Evolutionary conservation across 176 grass and related monocot species (phyloP).

Genomic region (Lolium perenne): DNA sequence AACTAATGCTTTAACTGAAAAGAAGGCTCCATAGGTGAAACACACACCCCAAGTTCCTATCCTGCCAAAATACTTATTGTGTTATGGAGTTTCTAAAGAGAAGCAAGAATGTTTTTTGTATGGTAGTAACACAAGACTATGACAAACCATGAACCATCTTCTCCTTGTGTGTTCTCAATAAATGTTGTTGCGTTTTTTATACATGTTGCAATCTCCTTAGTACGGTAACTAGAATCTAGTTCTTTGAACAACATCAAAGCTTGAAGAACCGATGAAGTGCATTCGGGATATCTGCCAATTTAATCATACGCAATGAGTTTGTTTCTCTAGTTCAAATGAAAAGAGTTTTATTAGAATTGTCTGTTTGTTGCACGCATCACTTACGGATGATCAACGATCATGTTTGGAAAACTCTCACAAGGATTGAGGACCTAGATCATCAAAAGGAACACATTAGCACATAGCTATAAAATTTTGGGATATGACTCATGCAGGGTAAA

Average conservation of each 20-base stretch:
- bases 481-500: neutral
- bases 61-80: slow-evolving; percentile 40
- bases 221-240: slow-evolving; percentile 42
- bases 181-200: slow-evolving; percentile 32
- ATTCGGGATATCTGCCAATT: slow-evolving; percentile 54
- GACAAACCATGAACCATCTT: slow-evolving; percentile 58
- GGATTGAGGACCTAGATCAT: slow-evolving; percentile 39
- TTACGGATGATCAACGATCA: slow-evolving; percentile 43
- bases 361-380: slow-evolving; percentile 11
- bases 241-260: slow-evolving; percentile 50
- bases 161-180: slow-evolving; percentile 51
- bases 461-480: neutral
- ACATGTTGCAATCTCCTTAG: slow-evolving; percentile 50
- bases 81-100: too few relatives aligned
- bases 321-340: neutral
- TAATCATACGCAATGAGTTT: neutral
- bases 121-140: too few relatives aligned
- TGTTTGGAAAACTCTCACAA: slow-evolving; percentile 44
- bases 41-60: slow-evolving; percentile 55
- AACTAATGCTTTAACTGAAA: slow-evolving; percentile 46
- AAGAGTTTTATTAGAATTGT: neutral
- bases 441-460: neutral
- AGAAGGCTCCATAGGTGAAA: slow-evolving; percentile 57
- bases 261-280: slow-evolving; percentile 57
- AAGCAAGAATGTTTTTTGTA: too few relatives aligned